phyloP scores from a whole-genome alignment of 345 rosid genomes.

The Salix brachista region DNA sequence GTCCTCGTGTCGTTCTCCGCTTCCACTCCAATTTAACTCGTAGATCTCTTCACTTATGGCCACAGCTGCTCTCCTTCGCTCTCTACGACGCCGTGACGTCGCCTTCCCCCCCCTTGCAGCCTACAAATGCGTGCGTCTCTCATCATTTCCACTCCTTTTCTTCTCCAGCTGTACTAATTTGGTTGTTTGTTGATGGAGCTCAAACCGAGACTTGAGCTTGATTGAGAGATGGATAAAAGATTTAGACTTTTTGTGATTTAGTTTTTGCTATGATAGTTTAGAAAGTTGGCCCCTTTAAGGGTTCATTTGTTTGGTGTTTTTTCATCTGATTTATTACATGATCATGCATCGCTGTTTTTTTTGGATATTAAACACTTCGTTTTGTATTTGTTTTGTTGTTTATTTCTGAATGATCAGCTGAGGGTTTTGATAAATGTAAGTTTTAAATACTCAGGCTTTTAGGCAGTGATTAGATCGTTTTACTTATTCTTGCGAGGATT shows the following conservation, averaged over 20 bases:
- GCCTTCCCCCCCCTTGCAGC: slow-evolving; percentile 53
- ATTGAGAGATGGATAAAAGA: background rate
- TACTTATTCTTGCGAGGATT: background rate
- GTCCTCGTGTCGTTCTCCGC: too few species aligned
- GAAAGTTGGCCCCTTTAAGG: background rate
- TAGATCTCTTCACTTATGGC: slow-evolving; percentile 41
- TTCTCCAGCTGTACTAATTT: background rate
- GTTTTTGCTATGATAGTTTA: background rate
- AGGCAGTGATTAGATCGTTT: background rate
- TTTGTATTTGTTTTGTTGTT: background rate
- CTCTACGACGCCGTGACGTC: slow-evolving; percentile 64
- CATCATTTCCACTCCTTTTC: background rate
- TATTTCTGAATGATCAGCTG: background rate
- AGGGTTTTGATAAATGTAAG: background rate
- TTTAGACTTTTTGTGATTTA: too few species aligned
- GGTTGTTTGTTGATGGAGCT: background rate
- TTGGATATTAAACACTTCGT: background rate
- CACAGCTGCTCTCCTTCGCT: slow-evolving; percentile 56
- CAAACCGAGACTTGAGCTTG: background rate
- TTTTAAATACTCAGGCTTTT: background rate
- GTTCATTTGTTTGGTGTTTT: background rate
- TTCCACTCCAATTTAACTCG: too few species aligned
- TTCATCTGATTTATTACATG: background rate
- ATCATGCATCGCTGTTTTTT: background rate
- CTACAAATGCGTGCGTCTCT: slow-evolving; percentile 52